Evolutionary conservation across 306 rosid genomes (phyloP).

Genomic region (Cucurbita pepo): DNA sequence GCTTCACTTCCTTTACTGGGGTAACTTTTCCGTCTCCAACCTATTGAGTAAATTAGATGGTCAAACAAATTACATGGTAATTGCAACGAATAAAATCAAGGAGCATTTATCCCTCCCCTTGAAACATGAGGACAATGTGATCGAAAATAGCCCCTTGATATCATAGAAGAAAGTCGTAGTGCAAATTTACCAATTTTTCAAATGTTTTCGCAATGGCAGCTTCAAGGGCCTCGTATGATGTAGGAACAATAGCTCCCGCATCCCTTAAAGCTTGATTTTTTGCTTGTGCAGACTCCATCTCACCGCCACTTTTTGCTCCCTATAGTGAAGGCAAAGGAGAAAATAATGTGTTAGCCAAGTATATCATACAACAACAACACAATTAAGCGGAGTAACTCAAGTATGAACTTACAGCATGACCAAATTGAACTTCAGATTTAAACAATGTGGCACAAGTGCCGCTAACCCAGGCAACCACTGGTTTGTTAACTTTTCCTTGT

Average conservation of each 20-base stretch:
- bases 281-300: constrained; percentile 93
- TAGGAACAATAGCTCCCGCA: constrained; percentile 92
- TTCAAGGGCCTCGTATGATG: constrained; percentile 82
- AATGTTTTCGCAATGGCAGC: constrained; percentile 58
- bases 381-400: background rate
- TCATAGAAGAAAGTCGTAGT: constrained; percentile 9
- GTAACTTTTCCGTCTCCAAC: constrained; percentile 52
- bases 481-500: constrained; percentile 83
- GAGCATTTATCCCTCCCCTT: background rate
- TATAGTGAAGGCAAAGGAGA: constrained; percentile 12
- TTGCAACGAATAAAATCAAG: background rate
- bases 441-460: constrained; percentile 95
- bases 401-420: constrained; percentile 79
- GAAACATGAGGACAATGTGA: background rate
- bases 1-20: constrained; percentile 67
- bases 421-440: constrained; percentile 99
- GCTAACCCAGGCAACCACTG: constrained; percentile 98
- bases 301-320: constrained; percentile 99
- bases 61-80: background rate
- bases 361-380: constrained; percentile 5
- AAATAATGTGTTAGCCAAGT: background rate
- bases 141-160: background rate
- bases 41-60: constrained; percentile 14
- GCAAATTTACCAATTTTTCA: constrained; percentile 57
- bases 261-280: constrained; percentile 87